Evolutionary conservation across 768 basidiomycete species (phyloP).

Genomic region (Astraeus odoratus): DNA sequence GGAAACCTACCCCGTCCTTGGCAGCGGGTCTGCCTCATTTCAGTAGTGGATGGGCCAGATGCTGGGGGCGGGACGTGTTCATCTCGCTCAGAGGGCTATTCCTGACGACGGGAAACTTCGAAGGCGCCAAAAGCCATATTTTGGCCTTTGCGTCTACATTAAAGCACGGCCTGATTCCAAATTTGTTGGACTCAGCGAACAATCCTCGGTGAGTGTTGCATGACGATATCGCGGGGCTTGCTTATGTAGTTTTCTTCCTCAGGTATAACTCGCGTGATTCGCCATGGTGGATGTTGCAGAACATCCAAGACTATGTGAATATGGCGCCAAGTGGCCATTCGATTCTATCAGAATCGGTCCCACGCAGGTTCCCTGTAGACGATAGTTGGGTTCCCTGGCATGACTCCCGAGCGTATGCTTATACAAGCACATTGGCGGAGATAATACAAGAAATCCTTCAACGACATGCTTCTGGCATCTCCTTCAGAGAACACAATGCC

Average conservation of each 20-base stretch:
- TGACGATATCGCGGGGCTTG: neutral
- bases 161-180: slow-evolving; percentile 95
- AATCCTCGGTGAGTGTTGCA: slow-evolving; percentile 58
- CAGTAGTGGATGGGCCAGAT: slow-evolving; percentile 86
- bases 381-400: slow-evolving; percentile 94
- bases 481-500: slow-evolving; percentile 94
- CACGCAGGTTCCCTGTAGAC: slow-evolving; percentile 91
- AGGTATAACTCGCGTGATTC: slow-evolving; percentile 96
- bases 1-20: slow-evolving; percentile 64
- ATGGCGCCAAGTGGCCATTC: slow-evolving; percentile 80
- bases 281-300: slow-evolving; percentile 99
- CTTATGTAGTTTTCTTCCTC: neutral
- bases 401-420: slow-evolving; percentile 74
- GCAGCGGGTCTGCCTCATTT: slow-evolving; percentile 97
- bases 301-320: slow-evolving; percentile 88
- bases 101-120: slow-evolving; percentile 85
- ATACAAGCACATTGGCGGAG: slow-evolving; percentile 83
- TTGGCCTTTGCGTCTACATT: slow-evolving; percentile 87
- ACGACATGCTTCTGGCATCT: slow-evolving; percentile 86
- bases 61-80: slow-evolving; percentile 95
- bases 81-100: slow-evolving; percentile 92
- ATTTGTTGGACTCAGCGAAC: slow-evolving; percentile 83
- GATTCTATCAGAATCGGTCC: slow-evolving; percentile 74
- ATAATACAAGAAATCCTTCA: slow-evolving; percentile 95
- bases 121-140: slow-evolving; percentile 83